Evolutionary conservation across 2,329 filamentous ascomycete species (phyloP).

Genomic region (Pestalotiopsis sp.): DNA sequence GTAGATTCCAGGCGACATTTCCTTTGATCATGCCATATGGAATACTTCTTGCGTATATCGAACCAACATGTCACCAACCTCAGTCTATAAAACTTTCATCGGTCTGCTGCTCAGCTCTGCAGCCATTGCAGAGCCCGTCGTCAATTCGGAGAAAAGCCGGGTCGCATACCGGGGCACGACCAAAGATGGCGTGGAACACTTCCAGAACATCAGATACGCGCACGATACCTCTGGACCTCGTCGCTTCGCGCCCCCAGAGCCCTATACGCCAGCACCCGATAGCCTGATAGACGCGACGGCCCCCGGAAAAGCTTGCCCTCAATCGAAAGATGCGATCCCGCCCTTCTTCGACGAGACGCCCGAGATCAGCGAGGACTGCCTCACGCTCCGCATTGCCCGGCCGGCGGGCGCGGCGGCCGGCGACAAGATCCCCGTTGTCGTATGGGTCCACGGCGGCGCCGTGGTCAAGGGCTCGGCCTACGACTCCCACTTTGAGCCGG

Average conservation of each 20-base stretch:
- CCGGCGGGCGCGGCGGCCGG: conserved; percentile 19
- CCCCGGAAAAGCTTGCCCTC: conserved; percentile 30
- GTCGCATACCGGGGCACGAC: neutral
- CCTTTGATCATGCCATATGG: too few species aligned
- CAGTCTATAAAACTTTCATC: neutral
- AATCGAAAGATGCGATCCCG: conserved; percentile 24
- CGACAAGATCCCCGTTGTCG: conserved; percentile 28
- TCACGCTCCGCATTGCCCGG: conserved; percentile 27
- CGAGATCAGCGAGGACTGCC: conserved; percentile 29
- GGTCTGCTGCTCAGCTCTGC: neutral
- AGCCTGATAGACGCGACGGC: conserved; percentile 24
- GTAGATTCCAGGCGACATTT: too few species aligned
- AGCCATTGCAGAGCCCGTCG: neutral
- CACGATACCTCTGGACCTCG: conserved; percentile 27
- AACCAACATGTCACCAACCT: too few species aligned
- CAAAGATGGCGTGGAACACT: conserved; percentile 24
- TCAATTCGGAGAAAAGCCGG: neutral
- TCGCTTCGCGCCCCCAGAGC: conserved; percentile 29
- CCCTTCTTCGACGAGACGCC: conserved; percentile 27
- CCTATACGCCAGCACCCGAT: conserved; percentile 23
- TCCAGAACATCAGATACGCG: conserved; percentile 29
- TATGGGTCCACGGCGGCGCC: conserved; percentile 26
- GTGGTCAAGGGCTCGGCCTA: conserved; percentile 29
- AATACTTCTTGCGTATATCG: too few species aligned
- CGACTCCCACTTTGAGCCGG: conserved; percentile 27